Conservation (phyloP, 2,329 filamentous ascomycete species). For the Alternaria incomplexa region DNA sequence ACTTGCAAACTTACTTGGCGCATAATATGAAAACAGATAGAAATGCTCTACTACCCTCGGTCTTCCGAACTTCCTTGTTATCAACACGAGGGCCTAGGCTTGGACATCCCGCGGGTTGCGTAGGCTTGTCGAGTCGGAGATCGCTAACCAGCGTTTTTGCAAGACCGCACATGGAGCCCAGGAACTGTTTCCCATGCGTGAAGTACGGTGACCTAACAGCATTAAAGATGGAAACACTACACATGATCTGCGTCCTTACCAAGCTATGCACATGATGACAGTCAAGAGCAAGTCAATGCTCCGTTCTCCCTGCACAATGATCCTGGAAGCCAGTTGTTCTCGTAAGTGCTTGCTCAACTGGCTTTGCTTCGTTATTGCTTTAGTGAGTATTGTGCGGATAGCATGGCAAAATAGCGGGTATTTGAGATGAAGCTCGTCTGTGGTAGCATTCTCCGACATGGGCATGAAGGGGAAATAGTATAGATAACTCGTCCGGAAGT, state of each 20-base stretch:
- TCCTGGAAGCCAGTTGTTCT: constrained; percentile 20
- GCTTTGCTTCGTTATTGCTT: constrained; percentile 15
- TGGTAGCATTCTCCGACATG: constrained; percentile 10
- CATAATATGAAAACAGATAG: constrained; percentile 57
- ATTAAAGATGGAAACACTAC: neutral
- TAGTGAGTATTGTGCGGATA: constrained; percentile 27
- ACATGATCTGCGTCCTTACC: constrained; percentile 10
- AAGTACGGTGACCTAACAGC: constrained; percentile 22
- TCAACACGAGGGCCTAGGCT: constrained; percentile 4
- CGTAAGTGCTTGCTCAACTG: constrained; percentile 23
- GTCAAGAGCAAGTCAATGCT: constrained; percentile 30
- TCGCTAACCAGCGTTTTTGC: constrained; percentile 26
- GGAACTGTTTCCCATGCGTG: constrained; percentile 20
- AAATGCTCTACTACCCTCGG: constrained; percentile 59
- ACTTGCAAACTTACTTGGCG: constrained; percentile 39
- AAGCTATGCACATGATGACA: constrained; percentile 27
- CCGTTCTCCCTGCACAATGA: constrained; percentile 30
- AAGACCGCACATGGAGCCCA: constrained; percentile 21
- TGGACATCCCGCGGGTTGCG: constrained; percentile 10
- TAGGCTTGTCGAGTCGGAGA: constrained; percentile 25
- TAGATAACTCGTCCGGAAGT: constrained; percentile 16
- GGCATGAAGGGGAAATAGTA: constrained; percentile 21
- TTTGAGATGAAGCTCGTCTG: constrained; percentile 6
- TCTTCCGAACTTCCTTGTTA: constrained; percentile 37
- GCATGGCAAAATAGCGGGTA: constrained; percentile 19